Evolutionary conservation across 495 filamentous ascomycete genomes (phyloP), one percentile per base, ranked within the genome.

Genomic region (Lasiosphaeria miniovina): DNA sequence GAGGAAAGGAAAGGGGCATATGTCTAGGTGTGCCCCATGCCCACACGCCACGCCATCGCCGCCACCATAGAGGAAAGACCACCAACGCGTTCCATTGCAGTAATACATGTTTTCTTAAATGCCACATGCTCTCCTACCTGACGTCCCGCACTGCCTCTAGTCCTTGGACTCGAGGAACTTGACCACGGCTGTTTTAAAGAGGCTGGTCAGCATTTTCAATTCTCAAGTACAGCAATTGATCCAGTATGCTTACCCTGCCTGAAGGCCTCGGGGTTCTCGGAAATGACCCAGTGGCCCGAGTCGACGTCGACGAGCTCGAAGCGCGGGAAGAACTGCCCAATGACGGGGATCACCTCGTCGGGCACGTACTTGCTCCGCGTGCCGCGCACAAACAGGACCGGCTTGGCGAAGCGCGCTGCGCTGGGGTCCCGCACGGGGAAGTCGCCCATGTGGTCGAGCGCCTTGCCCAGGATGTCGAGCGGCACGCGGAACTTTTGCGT

Each of bases 241-340:
- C 6, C 6, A 14, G n/a, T 10, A 56, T 10, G 49, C 84, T 72
- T 72, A 95, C 91, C 88, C 79, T 84, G 77, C 67, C 88, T 81
- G 68, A 98, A 98, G 3, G 77, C 87, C 69, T 94, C 88, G 0
- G 94, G 94, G 58, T 92, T 90, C 78, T 98, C 93, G 9, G 90
- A 90, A 63, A 95, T 93, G 0, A 98, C 77, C 94, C 94, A 98
- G 69, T 98, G 94, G 0, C 94, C 94, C 5, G 88, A 83, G 17
- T 96, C 90, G 38, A 97, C 82, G 76, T 96, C 93, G 12, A 80
- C 84, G 36, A 97, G 68, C 65, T 83, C 72, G 58, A 96, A 94
- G 45, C 81, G 77, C 34, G 94, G 94, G 71, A 97, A 98, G 73
- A 98, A 97, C 60, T 81, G 80, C 24, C 92, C 95, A 60, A 96